Evolutionary conservation across 208 protist genomes (phyloP).

Genomic region (Trypanosoma mega): DNA sequence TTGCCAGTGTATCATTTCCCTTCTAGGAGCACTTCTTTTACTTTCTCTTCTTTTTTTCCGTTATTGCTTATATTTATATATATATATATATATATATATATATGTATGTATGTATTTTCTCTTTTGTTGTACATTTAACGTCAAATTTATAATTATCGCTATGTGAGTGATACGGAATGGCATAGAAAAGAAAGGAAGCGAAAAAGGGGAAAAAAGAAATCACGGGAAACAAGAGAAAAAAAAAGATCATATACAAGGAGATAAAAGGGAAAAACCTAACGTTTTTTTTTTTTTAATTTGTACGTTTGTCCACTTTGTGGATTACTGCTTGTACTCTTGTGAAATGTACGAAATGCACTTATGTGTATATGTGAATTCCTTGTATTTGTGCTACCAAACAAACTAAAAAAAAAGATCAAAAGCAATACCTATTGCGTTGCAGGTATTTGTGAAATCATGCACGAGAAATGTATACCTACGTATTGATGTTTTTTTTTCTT

Average conservation of each 20-base stretch:
- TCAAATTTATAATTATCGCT: no score
- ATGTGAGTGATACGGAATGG: no score
- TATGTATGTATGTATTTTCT: no score
- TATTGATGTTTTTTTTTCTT: no score
- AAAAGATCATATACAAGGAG: conserved; percentile 7
- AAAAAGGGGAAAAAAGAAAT: not conserved
- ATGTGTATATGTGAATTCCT: not conserved
- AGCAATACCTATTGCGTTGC: not conserved
- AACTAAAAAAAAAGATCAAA: not conserved
- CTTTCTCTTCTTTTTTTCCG: no score
- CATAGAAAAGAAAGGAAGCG: not conserved
- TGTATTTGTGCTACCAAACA: not conserved
- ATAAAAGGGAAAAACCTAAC: not conserved
- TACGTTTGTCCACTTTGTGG: not conserved
- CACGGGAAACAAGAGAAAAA: conserved; percentile 3
- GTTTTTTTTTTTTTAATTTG: no score
- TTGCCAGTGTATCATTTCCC: no score
- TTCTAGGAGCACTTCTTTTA: no score
- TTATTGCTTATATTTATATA: no score
- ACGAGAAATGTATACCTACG: no score
- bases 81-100: no score
- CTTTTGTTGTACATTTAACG: no score
- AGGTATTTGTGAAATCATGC: not conserved
- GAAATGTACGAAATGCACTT: not conserved
- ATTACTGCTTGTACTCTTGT: not conserved